phyloP scores from a whole-genome alignment of 2,329 filamentous ascomycete species.

The Penicillium sp. region DNA sequence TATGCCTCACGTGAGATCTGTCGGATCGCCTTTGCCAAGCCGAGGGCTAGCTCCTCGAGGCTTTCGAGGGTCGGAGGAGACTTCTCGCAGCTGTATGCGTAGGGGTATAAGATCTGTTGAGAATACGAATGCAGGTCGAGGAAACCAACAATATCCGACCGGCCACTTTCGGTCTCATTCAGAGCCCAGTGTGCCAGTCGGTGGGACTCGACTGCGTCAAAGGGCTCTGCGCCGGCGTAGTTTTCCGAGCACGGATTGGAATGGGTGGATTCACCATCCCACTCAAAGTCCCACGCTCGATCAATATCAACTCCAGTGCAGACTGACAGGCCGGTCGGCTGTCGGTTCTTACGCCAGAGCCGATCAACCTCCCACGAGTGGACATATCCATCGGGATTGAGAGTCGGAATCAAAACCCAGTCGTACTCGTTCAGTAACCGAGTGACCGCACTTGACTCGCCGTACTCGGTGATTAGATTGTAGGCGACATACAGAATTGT shows the following conservation, averaged over 20 bases:
- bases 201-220: constrained; percentile 77
- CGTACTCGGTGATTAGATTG: constrained; percentile 79
- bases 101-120: constrained; percentile 91
- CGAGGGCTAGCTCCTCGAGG: constrained; percentile 82
- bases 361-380: constrained; percentile 92
- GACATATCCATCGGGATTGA: constrained; percentile 92
- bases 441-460: constrained; percentile 67
- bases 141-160: constrained; percentile 76
- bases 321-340: constrained; percentile 75
- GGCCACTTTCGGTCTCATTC: constrained; percentile 69
- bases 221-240: constrained; percentile 78
- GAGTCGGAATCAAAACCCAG: constrained; percentile 79
- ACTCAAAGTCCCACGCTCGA: constrained; percentile 79
- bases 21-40: constrained; percentile 84
- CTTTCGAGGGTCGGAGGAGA: constrained; percentile 86
- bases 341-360: constrained; percentile 88
- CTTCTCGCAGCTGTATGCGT: constrained; percentile 75
- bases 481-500: constrained; percentile 90
- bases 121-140: constrained; percentile 93
- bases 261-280: constrained; percentile 66
- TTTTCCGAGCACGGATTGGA: constrained; percentile 87
- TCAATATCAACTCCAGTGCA: constrained; percentile 89
- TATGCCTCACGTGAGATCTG: constrained; percentile 74
- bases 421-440: constrained; percentile 81
- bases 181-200: constrained; percentile 77